Conservation (phyloP, 495 filamentous ascomycete species). For the Penicillium goetzii region DNA sequence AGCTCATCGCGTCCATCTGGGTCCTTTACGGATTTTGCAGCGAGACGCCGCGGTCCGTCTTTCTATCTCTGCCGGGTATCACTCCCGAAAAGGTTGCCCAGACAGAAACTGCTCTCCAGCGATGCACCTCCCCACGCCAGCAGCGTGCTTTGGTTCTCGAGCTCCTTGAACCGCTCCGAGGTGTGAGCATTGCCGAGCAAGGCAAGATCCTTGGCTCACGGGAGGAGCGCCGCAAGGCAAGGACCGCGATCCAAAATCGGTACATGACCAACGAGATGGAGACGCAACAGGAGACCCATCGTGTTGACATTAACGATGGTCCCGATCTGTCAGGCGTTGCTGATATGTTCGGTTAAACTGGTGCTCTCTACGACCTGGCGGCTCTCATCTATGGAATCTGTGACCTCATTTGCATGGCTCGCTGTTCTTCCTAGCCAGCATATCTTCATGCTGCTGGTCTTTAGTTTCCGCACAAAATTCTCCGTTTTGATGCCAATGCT, state of each 20-base stretch:
- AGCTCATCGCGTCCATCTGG: constrained; percentile 84
- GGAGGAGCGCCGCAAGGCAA: constrained; percentile 55
- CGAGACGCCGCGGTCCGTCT: constrained; percentile 52
- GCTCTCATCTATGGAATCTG: not conserved
- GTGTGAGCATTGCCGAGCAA: constrained; percentile 89
- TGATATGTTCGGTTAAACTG: constrained; percentile 64
- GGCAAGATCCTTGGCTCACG: constrained; percentile 69
- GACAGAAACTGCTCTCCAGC: constrained; percentile 57
- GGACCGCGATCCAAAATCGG: constrained; percentile 57
- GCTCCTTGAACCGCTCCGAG: constrained; percentile 80
- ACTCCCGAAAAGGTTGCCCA: constrained; percentile 46
- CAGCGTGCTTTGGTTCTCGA: constrained; percentile 86
- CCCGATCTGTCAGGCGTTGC: constrained; percentile 67
- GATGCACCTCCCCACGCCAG: constrained; percentile 68
- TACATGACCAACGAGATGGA: constrained; percentile 59
- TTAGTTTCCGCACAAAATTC: too few species aligned
- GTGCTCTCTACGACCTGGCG: too few species aligned
- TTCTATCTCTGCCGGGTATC: constrained; percentile 63
- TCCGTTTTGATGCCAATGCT: not conserved
- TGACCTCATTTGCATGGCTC: not conserved
- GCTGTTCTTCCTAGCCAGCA: not conserved
- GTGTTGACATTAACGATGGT: constrained; percentile 58
- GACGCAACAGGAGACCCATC: constrained; percentile 44
- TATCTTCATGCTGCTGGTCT: not conserved
- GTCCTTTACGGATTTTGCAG: constrained; percentile 70